These are phyloP conservation scores for Artomyces pyxidatus DNA, from an alignment of 768 basidiomycete species.

Conservation along the genomic window DNA sequence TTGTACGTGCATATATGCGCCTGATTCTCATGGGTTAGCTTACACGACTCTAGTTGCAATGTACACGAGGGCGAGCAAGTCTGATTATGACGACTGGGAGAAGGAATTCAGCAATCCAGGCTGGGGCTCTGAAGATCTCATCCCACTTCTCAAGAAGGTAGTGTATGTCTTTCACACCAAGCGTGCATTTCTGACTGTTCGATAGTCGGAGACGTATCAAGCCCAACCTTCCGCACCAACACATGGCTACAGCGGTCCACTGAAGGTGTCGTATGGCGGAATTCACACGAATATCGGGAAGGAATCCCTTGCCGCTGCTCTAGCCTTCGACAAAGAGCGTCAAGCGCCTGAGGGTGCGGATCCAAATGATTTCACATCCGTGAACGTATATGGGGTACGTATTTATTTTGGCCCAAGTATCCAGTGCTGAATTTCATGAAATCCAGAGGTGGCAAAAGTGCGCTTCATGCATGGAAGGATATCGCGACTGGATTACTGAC, in stretches of 20 bases:
- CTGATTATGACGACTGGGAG: slow-evolving; percentile 63
- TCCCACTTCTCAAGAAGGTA: slow-evolving; percentile 55
- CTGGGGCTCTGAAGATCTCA: slow-evolving; percentile 50
- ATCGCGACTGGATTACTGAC: background rate
- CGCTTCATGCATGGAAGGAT: slow-evolving; percentile 2
- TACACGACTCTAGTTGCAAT: slow-evolving; percentile 19
- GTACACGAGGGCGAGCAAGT: slow-evolving; percentile 52
- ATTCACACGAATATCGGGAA: slow-evolving; percentile 16
- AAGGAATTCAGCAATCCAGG: slow-evolving; percentile 41
- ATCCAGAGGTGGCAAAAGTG: slow-evolving; percentile 50
- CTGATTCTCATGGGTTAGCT: background rate
- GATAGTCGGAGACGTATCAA: slow-evolving; percentile 33
- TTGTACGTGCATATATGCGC: slow-evolving; percentile 21
- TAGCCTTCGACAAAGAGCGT: slow-evolving; percentile 17
- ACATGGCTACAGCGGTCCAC: slow-evolving; percentile 41
- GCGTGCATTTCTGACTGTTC: background rate
- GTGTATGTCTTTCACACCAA: background rate
- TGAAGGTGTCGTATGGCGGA: slow-evolving; percentile 27
- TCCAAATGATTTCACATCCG: slow-evolving; percentile 18
- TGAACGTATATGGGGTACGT: slow-evolving; percentile 22
- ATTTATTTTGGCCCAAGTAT: background rate
- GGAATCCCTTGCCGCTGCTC: slow-evolving; percentile 22
- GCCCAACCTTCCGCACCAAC: slow-evolving; percentile 20
- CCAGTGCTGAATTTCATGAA: background rate
- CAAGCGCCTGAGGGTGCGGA: slow-evolving; percentile 11